These are phyloP conservation scores for Hortiboletus campestris DNA, from an alignment of 768 basidiomycete genomes.

Conservation along the genomic window DNA sequence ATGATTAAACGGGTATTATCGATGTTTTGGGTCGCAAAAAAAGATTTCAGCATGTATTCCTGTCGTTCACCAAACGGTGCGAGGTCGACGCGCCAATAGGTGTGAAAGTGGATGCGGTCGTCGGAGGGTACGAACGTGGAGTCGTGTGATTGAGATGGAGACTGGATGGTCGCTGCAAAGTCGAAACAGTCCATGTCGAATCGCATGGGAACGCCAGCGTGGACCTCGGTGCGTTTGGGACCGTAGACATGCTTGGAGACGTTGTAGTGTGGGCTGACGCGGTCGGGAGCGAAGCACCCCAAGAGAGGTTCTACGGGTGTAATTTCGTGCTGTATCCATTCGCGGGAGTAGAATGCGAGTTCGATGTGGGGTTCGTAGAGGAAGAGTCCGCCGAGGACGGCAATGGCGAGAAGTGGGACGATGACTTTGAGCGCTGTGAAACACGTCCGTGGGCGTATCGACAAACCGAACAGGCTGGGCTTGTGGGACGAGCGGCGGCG, in stretches of 20 bases:
- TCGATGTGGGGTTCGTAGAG: constrained; percentile 86
- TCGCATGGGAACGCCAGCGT: constrained; percentile 76
- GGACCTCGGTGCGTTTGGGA: constrained; percentile 64
- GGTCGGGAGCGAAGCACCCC: constrained; percentile 69
- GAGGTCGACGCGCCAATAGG: constrained; percentile 93
- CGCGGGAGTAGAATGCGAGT: constrained; percentile 70
- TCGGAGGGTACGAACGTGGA: constrained; percentile 26
- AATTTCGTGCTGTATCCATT: constrained; percentile 76
- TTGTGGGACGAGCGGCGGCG: constrained; percentile 25
- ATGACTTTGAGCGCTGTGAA: constrained; percentile 43
- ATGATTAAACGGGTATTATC: constrained; percentile 64
- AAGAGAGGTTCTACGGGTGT: constrained; percentile 58
- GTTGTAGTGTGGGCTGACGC: constrained; percentile 67
- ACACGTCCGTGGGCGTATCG: constrained; percentile 37
- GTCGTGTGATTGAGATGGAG: background rate
- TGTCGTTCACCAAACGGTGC: constrained; percentile 78
- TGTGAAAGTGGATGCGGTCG: constrained; percentile 71
- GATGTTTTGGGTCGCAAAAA: constrained; percentile 87
- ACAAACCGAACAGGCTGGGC: constrained; percentile 22
- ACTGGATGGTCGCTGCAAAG: constrained; percentile 79
- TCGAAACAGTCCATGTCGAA: constrained; percentile 90
- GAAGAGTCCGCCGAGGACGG: constrained; percentile 49
- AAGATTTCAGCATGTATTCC: constrained; percentile 88
- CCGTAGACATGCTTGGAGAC: constrained; percentile 62
- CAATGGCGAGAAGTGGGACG: constrained; percentile 36